Evolutionary conservation across 306 rosid genomes (phyloP).

Genomic region (Notholithocarpus densiflorus): DNA sequence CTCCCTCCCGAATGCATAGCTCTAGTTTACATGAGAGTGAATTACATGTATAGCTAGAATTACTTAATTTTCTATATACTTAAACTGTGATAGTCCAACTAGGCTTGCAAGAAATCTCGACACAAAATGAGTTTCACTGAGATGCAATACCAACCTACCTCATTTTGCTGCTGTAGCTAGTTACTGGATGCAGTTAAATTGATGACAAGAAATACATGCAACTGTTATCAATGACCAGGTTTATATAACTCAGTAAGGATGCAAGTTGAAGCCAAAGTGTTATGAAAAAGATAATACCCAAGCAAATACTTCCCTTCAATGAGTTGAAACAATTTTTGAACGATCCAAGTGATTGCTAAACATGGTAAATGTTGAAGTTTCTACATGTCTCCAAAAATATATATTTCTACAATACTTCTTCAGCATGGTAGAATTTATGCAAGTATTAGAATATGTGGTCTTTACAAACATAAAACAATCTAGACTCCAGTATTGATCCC

Average conservation of each 20-base stretch:
- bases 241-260: not conserved
- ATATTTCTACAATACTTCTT: slow-evolving; percentile 21
- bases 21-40: too few species aligned
- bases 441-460: slow-evolving; percentile 1
- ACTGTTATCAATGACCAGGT: not conserved
- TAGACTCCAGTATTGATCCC: slow-evolving; percentile 16
- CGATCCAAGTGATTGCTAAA: not conserved
- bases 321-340: slow-evolving; percentile 3
- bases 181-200: not conserved
- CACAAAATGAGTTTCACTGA: too few species aligned
- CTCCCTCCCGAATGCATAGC: too few species aligned
- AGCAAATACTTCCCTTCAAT: not conserved
- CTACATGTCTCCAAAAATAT: slow-evolving; percentile 1
- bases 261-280: not conserved
- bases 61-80: too few species aligned
- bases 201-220: not conserved
- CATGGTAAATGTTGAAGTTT: slow-evolving; percentile 13
- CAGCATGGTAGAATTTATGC: slow-evolving; percentile 5
- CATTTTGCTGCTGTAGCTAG: not conserved
- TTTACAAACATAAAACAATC: not conserved
- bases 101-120: too few species aligned
- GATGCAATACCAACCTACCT: not conserved
- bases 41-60: too few species aligned
- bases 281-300: not conserved
- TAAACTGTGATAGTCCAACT: too few species aligned